Base-by-base conservation (phyloP, 208 protist genomes). In the Wallacemonas sp. region DNA sequence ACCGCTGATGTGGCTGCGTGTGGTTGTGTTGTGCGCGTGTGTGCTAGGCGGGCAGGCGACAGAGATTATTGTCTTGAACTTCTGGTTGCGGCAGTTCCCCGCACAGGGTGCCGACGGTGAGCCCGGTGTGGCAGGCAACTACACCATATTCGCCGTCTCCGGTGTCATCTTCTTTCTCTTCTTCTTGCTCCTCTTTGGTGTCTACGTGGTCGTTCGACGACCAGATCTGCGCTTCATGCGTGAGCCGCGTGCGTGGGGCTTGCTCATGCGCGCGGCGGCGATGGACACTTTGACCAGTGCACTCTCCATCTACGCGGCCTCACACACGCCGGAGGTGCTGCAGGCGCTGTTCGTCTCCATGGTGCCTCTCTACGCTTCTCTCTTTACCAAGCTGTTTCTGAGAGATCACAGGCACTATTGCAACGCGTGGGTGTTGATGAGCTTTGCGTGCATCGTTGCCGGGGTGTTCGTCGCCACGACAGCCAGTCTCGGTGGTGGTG, bases 41-140 rank as follows among this genome's bases (percentile, higher is more conserved):
- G 55, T 61, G 17, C 74, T 65, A 15, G 52, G 24, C 0, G 79
- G 79, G 17, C 77, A 81, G 62, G 69, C 67, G 3, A 65, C 80
- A 48, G 66, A 85, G 57, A 71, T 85, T 19, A 78, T 85, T 63
- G 54, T 68, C 30, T 42, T 85, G 13, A 85, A 85, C 58, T 81
- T 81, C 70, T 85, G 79, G 79, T 46, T 81, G 26, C 29, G 26
- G 22, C 41, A 72, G 3, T 85, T 81, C 41, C 74, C 79, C 9
- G 17, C 41, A 21, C 17, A 21, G 19, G 15, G 15, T n/a, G 41
- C 9, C 17, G 24, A 46, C 41, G 41, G 41, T n/a, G 65, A 63
- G 17, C 63, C 41, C 63, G 65, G 48, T 15, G 39, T 50, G 26
- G 64, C 71, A 17, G 71, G 77, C 3, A 79, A 71, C 41, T 76